Conservation (phyloP, 345 rosid species). For the Citrus medica region DNA sequence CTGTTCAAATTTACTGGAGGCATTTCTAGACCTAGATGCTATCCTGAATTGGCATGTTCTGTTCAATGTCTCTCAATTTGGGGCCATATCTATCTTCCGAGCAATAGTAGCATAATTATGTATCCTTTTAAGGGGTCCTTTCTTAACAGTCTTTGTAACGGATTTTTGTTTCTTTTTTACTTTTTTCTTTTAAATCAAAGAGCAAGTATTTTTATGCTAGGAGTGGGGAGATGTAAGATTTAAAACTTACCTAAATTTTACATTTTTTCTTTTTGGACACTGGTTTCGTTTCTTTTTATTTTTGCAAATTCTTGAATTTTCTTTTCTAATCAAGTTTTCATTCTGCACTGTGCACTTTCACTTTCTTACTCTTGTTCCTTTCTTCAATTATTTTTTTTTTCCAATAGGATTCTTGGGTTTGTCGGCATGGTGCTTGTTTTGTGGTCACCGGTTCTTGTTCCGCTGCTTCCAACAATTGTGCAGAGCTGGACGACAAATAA, state of each 20-base stretch:
- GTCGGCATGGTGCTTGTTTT: constrained; percentile 72
- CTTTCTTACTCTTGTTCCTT: not conserved
- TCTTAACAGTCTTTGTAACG: not conserved
- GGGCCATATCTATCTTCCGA: not conserved
- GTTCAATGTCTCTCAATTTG: not conserved
- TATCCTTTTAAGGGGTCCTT: not conserved
- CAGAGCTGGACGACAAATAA: constrained; percentile 69
- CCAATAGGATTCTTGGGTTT: constrained; percentile 69
- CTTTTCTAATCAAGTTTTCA: not conserved
- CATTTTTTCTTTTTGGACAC: not conserved
- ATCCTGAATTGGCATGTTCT: not conserved
- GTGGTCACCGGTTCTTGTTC: constrained; percentile 85
- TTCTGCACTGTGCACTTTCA: not conserved
- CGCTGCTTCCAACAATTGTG: constrained; percentile 81
- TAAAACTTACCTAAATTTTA: not conserved
- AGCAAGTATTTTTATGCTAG: not conserved
- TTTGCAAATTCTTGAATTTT: not conserved
- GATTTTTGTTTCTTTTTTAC: not conserved
- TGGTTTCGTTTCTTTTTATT: not conserved
- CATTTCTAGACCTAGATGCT: not conserved
- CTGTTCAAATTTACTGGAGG: not conserved
- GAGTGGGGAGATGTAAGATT: not conserved
- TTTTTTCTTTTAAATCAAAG: not conserved
- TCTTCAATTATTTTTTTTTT: constrained; percentile 1
- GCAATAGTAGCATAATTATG: not conserved